Conservation (phyloP, 495 filamentous ascomycete genomes). For the Penicillium alfredii region DNA sequence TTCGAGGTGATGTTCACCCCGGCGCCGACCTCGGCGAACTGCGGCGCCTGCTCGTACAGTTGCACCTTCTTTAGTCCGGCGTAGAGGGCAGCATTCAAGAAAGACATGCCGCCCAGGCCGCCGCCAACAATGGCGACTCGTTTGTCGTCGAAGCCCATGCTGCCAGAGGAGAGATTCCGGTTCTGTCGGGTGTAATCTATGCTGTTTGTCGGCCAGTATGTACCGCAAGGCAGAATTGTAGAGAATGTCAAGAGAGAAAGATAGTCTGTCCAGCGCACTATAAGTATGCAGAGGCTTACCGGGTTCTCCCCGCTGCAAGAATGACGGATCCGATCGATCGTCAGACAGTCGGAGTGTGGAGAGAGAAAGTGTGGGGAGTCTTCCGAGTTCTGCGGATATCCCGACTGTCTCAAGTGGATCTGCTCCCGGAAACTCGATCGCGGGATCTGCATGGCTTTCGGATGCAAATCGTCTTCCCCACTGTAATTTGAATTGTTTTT, state of each 20-base stretch:
- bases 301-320: constrained; percentile 12
- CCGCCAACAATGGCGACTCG: constrained; percentile 50
- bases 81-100: constrained; percentile 40
- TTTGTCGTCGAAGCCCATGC: constrained; percentile 30
- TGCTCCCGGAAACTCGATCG: no score
- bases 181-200: not conserved
- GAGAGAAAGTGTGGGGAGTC: constrained; percentile 17
- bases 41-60: constrained; percentile 45
- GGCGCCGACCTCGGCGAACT: constrained; percentile 51
- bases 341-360: constrained; percentile 20
- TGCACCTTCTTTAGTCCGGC: constrained; percentile 45
- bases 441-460: no score
- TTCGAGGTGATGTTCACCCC: constrained; percentile 44
- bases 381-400: constrained; percentile 9
- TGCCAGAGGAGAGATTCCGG: not conserved
- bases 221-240: no score
- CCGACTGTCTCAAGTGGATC: no score
- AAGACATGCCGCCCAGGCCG: constrained; percentile 50
- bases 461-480: no score
- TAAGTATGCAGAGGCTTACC: constrained; percentile 9
- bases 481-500: no score
- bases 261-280: constrained; percentile 1
- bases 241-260: not conserved
- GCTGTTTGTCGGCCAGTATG: no score
- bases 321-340: constrained; percentile 14